These are phyloP conservation scores for Sporisorium scitamineum DNA, from an alignment of 1,284 basidiomycete species.

Conservation along the genomic window DNA sequence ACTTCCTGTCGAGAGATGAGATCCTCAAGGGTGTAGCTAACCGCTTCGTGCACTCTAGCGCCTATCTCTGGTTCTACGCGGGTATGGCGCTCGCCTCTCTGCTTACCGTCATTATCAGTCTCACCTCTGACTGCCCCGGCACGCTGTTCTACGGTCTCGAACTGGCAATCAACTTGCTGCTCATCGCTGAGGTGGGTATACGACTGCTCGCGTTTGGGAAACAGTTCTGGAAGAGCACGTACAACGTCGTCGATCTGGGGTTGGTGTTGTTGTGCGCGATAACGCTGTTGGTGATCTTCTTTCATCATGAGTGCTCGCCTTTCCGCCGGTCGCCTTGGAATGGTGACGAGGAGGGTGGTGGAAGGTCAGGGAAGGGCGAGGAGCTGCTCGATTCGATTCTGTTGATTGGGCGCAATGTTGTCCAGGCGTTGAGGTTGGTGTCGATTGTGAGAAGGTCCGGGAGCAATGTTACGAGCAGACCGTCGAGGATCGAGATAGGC, in stretches of 20 bases:
- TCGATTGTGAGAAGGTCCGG: slow-evolving; percentile 63
- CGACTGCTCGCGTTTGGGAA: slow-evolving; percentile 64
- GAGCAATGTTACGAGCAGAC: slow-evolving; percentile 57
- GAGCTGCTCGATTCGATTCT: slow-evolving; percentile 66
- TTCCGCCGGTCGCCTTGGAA: slow-evolving; percentile 32
- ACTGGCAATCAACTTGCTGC: slow-evolving; percentile 61
- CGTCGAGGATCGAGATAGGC: slow-evolving; percentile 61
- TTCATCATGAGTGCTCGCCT: slow-evolving; percentile 67
- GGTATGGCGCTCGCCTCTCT: slow-evolving; percentile 65
- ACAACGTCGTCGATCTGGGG: slow-evolving; percentile 65
- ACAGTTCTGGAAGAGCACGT: slow-evolving; percentile 68
- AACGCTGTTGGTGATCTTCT: slow-evolving; percentile 64
- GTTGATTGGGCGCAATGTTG: slow-evolving; percentile 64
- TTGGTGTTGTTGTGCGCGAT: slow-evolving; percentile 64
- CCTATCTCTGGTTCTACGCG: slow-evolving; percentile 67
- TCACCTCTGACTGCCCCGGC: slow-evolving; percentile 63
- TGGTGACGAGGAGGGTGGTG: not conserved
- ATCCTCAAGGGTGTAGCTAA: slow-evolving; percentile 68
- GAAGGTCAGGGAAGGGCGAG: slow-evolving; percentile 58
- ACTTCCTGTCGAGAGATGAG: slow-evolving; percentile 62
- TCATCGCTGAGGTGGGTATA: slow-evolving; percentile 66
- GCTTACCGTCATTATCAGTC: slow-evolving; percentile 61
- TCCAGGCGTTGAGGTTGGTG: slow-evolving; percentile 63
- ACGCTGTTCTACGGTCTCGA: slow-evolving; percentile 65
- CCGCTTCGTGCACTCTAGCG: slow-evolving; percentile 66